Percentiles rank a stretch among this genome's conserved stretches.
These are phyloP conservation scores for Moesziomyces parantarcticus DNA, from an alignment of 1,284 basidiomycete genomes.

Conservation along the genomic window DNA sequence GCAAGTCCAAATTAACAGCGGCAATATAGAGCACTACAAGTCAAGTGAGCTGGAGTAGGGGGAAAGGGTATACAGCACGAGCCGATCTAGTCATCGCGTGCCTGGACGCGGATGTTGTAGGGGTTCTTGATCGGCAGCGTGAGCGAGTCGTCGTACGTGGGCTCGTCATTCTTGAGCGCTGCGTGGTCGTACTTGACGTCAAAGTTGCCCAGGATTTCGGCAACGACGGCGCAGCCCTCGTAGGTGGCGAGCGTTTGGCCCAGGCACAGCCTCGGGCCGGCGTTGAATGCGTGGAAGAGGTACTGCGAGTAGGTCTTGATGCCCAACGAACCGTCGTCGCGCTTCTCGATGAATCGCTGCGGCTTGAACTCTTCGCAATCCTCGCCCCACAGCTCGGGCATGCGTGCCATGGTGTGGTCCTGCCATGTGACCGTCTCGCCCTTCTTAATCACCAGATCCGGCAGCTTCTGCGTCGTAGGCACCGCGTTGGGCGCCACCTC, in stretches of 20 bases:
- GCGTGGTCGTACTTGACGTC: slow-evolving; percentile 31
- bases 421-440: slow-evolving; percentile 50
- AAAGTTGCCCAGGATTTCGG: slow-evolving; percentile 46
- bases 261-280: slow-evolving; percentile 65
- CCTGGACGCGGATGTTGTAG: slow-evolving; percentile 36
- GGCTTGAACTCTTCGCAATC: slow-evolving; percentile 65
- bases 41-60: too few species aligned
- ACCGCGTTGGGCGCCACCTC: slow-evolving; percentile 41
- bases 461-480: slow-evolving; percentile 29
- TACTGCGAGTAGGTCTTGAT: slow-evolving; percentile 70
- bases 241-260: slow-evolving; percentile 63
- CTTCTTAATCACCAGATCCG: slow-evolving; percentile 48
- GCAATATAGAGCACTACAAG: background rate
- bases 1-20: background rate
- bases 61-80: too few species aligned
- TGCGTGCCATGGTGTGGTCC: slow-evolving; percentile 57
- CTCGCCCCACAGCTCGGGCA: slow-evolving; percentile 59
- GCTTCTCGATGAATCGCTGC: slow-evolving; percentile 61
- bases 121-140: slow-evolving; percentile 48
- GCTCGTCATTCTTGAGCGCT: slow-evolving; percentile 35
- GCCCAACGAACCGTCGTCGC: slow-evolving; percentile 63
- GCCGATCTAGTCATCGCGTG: slow-evolving; percentile 27
- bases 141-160: slow-evolving; percentile 48
- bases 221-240: slow-evolving; percentile 49
- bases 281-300: slow-evolving; percentile 67